phyloP scores from a whole-genome alignment of 169 alveolate genomes.

The Plasmodium blacklocki region DNA sequence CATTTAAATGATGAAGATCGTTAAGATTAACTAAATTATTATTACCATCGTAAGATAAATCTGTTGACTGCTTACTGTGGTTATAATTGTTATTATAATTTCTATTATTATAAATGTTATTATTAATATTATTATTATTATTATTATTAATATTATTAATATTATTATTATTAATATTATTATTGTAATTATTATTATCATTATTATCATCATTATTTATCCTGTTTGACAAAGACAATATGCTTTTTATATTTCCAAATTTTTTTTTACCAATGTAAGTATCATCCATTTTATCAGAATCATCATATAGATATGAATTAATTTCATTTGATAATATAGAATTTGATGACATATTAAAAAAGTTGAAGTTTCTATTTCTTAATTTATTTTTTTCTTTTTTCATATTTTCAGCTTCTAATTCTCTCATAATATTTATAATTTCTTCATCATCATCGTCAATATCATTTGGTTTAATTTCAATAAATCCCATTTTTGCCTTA shows the following conservation, averaged over 20 bases:
- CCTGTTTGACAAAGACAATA: slow-evolving; percentile 26
- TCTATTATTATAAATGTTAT: not conserved
- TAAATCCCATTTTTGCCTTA: not conserved
- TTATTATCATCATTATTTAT: slow-evolving; percentile 17
- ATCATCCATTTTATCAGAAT: slow-evolving; percentile 3
- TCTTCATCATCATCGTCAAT: not conserved
- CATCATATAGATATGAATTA: not conserved
- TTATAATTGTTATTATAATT: not conserved
- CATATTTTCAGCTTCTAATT: slow-evolving; percentile 1
- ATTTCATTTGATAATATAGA: not conserved
- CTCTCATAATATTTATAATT: not conserved
- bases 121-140: not conserved
- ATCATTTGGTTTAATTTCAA: not conserved
- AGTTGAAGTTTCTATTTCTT: not conserved
- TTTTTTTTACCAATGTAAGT: slow-evolving; percentile 2
- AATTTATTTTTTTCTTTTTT: slow-evolving; percentile 14
- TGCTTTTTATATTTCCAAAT: slow-evolving; percentile 28
- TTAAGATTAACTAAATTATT: not conserved
- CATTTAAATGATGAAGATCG: not conserved
- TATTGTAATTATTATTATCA: slow-evolving; percentile 15
- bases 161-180: slow-evolving; percentile 6
- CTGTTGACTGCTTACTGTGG: not conserved
- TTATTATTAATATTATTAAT: slow-evolving; percentile 12
- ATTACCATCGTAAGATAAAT: not conserved
- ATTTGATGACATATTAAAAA: too few species aligned